These are phyloP conservation scores for Silene coronaria DNA, from an alignment of 179 eudicot species.

Conservation along the genomic window DNA sequence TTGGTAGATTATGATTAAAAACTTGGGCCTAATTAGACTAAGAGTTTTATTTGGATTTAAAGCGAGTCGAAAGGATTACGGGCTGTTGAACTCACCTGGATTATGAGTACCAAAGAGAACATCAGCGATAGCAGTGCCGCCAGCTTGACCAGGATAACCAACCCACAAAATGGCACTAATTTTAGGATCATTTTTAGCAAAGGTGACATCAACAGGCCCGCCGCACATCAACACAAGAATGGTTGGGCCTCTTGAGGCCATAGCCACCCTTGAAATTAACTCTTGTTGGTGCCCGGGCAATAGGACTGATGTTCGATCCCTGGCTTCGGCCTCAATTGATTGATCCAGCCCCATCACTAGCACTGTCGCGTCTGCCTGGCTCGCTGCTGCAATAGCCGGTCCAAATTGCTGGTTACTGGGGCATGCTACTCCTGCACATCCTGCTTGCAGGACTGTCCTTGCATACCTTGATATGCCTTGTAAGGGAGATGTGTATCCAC, in stretches of 20 bases:
- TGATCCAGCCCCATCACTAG: slow-evolving; percentile 85
- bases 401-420: slow-evolving; percentile 42
- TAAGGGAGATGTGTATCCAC: slow-evolving; percentile 68
- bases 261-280: slow-evolving; percentile 43
- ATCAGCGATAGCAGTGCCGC: slow-evolving; percentile 82
- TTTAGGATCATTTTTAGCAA: slow-evolving; percentile 51
- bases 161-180: slow-evolving; percentile 66
- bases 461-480: slow-evolving; percentile 75
- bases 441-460: slow-evolving; percentile 56
- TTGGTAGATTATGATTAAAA: no score
- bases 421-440: slow-evolving; percentile 67
- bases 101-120: slow-evolving; percentile 67
- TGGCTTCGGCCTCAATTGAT: slow-evolving; percentile 69
- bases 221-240: slow-evolving; percentile 70
- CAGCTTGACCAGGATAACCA: slow-evolving; percentile 83
- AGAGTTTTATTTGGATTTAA: background rate
- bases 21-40: no score
- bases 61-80: background rate
- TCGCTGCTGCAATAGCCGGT: slow-evolving; percentile 57
- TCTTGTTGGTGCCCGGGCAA: slow-evolving; percentile 87
- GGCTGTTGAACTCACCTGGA: slow-evolving; percentile 47
- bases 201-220: slow-evolving; percentile 62
- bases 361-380: slow-evolving; percentile 78
- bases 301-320: slow-evolving; percentile 51
- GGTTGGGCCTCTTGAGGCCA: slow-evolving; percentile 55